Conservation (phyloP, 2,329 filamentous ascomycete genomes). For the Verticillium albo-atrum region DNA sequence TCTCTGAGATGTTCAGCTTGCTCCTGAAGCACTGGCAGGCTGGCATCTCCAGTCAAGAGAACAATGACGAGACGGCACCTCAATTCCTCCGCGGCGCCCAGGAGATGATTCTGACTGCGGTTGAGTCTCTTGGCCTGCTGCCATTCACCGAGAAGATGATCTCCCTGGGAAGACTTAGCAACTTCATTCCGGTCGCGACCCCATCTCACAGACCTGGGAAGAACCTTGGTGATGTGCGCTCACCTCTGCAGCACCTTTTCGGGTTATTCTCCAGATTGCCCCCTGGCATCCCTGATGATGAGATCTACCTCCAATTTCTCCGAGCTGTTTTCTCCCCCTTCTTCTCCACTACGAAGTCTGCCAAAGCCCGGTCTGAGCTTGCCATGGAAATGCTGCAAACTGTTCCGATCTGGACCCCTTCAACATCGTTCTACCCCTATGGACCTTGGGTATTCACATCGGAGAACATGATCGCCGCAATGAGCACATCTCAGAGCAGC, state of each 20-base stretch:
- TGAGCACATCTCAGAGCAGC: slow-evolving; percentile 23
- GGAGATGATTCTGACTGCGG: slow-evolving; percentile 42
- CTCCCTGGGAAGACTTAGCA: slow-evolving; percentile 44
- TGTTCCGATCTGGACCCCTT: slow-evolving; percentile 27
- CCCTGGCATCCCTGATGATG: slow-evolving; percentile 40
- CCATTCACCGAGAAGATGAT: slow-evolving; percentile 61
- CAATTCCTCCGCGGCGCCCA: slow-evolving; percentile 52
- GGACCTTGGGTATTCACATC: slow-evolving; percentile 49
- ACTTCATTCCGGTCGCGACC: slow-evolving; percentile 59
- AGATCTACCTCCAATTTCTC: slow-evolving; percentile 41
- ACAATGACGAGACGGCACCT: slow-evolving; percentile 39
- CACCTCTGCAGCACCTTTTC: slow-evolving; percentile 63
- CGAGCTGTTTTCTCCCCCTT: slow-evolving; percentile 54
- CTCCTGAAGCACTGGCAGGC: slow-evolving; percentile 65
- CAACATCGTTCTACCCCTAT: slow-evolving; percentile 38
- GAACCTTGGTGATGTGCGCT: slow-evolving; percentile 43
- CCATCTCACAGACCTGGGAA: slow-evolving; percentile 60
- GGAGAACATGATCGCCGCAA: slow-evolving; percentile 28
- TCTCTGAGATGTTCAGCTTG: slow-evolving; percentile 66
- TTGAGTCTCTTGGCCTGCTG: slow-evolving; percentile 49
- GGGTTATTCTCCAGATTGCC: slow-evolving; percentile 52
- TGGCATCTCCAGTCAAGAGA: slow-evolving; percentile 42
- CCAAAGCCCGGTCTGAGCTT: slow-evolving; percentile 39
- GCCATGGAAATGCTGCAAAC: slow-evolving; percentile 47
- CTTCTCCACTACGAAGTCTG: slow-evolving; percentile 40